Evolutionary conservation across 208 protist species (phyloP), one percentile per base, ranked within the genome.

Genomic region (Leptomonas seymouri): DNA sequence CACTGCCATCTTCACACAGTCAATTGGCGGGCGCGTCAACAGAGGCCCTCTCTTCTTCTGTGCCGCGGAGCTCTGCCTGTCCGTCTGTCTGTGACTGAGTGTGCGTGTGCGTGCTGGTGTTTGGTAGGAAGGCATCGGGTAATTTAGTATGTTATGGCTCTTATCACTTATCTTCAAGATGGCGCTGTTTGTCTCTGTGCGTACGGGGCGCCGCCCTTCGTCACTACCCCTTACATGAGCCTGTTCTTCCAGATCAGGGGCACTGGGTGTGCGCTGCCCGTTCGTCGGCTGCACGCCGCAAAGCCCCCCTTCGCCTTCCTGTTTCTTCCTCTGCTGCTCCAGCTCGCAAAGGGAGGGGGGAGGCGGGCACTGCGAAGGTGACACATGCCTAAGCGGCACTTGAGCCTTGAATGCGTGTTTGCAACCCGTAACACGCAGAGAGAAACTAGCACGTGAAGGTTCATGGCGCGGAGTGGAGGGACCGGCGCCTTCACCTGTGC

Each of bases 121-220:
- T 25, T 14, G 34, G 50, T 46, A 41, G 62, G 45, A 48, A 31
- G 15, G 21, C 23, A 15, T 67, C 55, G 25, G 46, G 3, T 6
- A 28, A 65, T 44, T 66, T 55, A 66, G 60, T 66, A 66, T 31
- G 60, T 66, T 66, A 66, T 53, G 16, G 60, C 28, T 55, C 60
- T 66, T 66, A 66, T 66, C 60, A 66, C 46, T 66, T 66, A 66
- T 55, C 30, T 55, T 55, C 31, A 66, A 49, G 46, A 49, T 28
- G 21, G 11, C 46, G 60, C 44, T 18, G 39, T 16, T 54, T 49
- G 60, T 45, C 60, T 56, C 30, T 21, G 60, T 46, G 34, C 60
- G n/a, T 31, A 18, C 1, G 58, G 21, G 2, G 34, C 27, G 2
- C 20, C 30, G 16, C 16, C 54, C 8, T 27, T 28, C 49, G 3